Percentiles rank a stretch among this genome's conserved stretches.
These are phyloP conservation scores for Calonectria crousiana DNA, from an alignment of 2,329 filamentous ascomycete species.

Conservation along the genomic window DNA sequence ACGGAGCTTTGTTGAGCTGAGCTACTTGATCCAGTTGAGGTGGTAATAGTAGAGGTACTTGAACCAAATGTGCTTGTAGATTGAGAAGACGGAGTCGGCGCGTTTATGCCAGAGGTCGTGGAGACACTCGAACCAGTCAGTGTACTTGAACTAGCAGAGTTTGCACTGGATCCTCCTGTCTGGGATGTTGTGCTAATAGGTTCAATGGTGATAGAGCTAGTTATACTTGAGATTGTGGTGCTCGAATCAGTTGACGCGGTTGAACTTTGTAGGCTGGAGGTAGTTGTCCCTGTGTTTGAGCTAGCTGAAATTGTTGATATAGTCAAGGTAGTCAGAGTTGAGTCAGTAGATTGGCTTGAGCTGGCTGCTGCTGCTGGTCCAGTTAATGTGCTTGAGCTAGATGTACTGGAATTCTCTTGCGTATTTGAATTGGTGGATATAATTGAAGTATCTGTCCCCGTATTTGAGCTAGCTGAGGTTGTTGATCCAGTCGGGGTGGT, in stretches of 20 bases:
- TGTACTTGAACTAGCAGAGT: neutral
- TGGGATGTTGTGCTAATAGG: neutral
- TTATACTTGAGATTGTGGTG: neutral
- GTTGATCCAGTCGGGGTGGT: too few species aligned
- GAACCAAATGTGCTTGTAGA: neutral
- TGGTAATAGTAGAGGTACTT: neutral
- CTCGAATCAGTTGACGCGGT: neutral
- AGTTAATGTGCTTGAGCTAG: too few species aligned
- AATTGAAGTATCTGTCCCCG: too few species aligned
- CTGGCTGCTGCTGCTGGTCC: too few species aligned
- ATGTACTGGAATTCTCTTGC: neutral
- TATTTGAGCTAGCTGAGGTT: too few species aligned
- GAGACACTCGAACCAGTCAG: neutral
- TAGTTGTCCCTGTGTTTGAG: neutral
- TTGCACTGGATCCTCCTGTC: neutral
- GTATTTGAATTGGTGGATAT: too few species aligned
- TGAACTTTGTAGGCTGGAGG: neutral
- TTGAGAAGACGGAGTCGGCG: neutral
- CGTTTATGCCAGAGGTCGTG: neutral
- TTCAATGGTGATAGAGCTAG: neutral
- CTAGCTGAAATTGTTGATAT: neutral
- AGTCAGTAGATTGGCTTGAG: neutral
- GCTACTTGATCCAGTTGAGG: neutral
- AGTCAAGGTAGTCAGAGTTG: neutral
- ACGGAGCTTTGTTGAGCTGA: neutral